Evolutionary conservation across 805 yeast genomes (phyloP), one percentile per base, ranked within the genome.

Genomic region (Metschnikowia kofuensis): DNA sequence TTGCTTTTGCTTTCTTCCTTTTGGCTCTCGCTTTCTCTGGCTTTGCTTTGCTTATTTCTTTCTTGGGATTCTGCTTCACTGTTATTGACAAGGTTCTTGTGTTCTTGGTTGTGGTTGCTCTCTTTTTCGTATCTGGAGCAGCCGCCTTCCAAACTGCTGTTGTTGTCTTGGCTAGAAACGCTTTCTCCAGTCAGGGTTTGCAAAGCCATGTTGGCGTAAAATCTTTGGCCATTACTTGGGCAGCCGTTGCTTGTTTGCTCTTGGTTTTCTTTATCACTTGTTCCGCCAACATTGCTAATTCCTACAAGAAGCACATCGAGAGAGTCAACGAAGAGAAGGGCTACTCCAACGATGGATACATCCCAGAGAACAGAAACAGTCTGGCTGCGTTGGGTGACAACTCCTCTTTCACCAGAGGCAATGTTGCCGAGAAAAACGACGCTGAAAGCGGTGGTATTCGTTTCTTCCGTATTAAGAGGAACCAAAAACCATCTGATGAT

Each of bases 111-210:
- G 45, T 73, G 2, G 53, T 83, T 44, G 88, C 80, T 31, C 64
- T 79, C 40, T 48, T 86, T 44, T 79, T 82, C 63, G 68, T 72
- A 51, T 70, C 80, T 35, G 84, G 84, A 43, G 88, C 85, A 47
- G 85, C 86, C 40, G 72, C 87, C 11, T 71, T 85, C 62, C 79
- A 82, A 65, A 89, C 96, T 32, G 94, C 96, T 2, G 87, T 80
- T 39, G 67, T 78, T 52, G 96, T 85, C n/a, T 63, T 87, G 72
- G 94, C 88, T 41, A 84, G 76, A 64, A 75, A 82, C 59, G 84
- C 85, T 28, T 91, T 91, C 78, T 61, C 66, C 36, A 63, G 70
- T 51, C 78, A 66, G 29, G 76, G 70, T 38, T 61, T 72, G 53
- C 49, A 55, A 13, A 75, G 83, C 38, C 70, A 75, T 47, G 54